Evolutionary conservation across 305 asterid genomes (phyloP).

Genomic region (Fraxinus ornus): DNA sequence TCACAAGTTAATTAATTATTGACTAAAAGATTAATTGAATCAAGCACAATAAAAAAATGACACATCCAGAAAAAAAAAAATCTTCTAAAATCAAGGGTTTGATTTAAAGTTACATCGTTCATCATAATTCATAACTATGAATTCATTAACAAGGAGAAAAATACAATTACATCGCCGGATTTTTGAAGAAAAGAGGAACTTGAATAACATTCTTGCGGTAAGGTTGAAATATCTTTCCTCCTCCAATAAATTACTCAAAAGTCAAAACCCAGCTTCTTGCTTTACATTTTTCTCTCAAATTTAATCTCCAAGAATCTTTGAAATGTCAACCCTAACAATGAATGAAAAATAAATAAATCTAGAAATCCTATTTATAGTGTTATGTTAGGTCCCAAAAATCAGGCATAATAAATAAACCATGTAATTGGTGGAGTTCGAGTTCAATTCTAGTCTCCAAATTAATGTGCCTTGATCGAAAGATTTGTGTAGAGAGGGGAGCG

Average conservation of each 20-base stretch:
- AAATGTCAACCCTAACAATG: background rate
- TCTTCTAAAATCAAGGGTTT: background rate
- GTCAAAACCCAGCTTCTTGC: background rate
- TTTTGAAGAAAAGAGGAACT: background rate
- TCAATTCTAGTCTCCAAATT: too few relatives aligned
- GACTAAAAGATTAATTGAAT: background rate
- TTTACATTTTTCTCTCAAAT: background rate
- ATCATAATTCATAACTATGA: background rate
- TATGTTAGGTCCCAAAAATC: too few relatives aligned
- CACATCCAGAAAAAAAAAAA: background rate
- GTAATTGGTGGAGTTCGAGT: too few relatives aligned
- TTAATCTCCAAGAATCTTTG: too few relatives aligned
- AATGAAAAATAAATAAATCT: too few relatives aligned
- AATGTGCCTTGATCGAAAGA: background rate
- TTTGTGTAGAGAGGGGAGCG: too few relatives aligned
- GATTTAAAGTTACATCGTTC: background rate
- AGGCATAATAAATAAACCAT: too few relatives aligned
- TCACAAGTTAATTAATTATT: background rate
- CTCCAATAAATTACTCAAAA: background rate
- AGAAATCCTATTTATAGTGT: too few relatives aligned
- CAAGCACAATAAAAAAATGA: background rate
- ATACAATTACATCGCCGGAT: too few relatives aligned
- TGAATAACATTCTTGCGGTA: background rate
- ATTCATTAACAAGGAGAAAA: too few relatives aligned
- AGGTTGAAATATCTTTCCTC: background rate